Evolutionary conservation across 148 eudicot genomes (phyloP), one percentile per base, ranked within the genome.

Genomic region (Rhododendron ferrugineum): DNA sequence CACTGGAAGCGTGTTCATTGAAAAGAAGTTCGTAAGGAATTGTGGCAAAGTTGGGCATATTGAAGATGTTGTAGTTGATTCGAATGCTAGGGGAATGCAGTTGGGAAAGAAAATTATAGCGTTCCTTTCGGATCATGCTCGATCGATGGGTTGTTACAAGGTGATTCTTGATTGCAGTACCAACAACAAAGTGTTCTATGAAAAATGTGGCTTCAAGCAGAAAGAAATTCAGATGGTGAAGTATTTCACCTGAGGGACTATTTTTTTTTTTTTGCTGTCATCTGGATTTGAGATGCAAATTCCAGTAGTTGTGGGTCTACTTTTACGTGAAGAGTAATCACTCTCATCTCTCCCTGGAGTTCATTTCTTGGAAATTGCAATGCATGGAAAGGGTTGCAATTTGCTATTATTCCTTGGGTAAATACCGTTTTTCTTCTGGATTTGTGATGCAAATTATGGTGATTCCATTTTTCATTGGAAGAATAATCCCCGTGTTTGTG

Each of bases 11-110:
- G 91, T 96, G 79, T 93, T 94, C 80, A 86, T 95, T 32, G 99
- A 96, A 85, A 96, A 86, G 92, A 96, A 96, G 82, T 96, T 96
- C 60, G 68, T 94, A 16, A 89, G 97, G 87, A 96, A 90, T 32
- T 96, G 99, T 87, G 93, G 96, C 26, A 93, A 95, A 87, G 99
- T 83, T 52, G 98, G 96, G 68, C 99, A 96, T 52, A 91, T 96
- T 4, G 99, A 96, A 87, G 99, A 96, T 87, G 96, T 95, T 37
- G 98, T 96, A 15, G 97, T 95, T 4, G 97, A 95, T 88, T 86
- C 93, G 2, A 88, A 58, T 84, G 90, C 89, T 16, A 87, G 97
- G 34, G 95, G 98, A 16, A 46, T 90, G 93, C 92, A 96, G 18
- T 83, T 96, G 56, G 99, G 98, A 30, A 95, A 95, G 91, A 96